These are phyloP conservation scores for Begonia loranthoides DNA, from an alignment of 306 rosid species.

Conservation along the genomic window DNA sequence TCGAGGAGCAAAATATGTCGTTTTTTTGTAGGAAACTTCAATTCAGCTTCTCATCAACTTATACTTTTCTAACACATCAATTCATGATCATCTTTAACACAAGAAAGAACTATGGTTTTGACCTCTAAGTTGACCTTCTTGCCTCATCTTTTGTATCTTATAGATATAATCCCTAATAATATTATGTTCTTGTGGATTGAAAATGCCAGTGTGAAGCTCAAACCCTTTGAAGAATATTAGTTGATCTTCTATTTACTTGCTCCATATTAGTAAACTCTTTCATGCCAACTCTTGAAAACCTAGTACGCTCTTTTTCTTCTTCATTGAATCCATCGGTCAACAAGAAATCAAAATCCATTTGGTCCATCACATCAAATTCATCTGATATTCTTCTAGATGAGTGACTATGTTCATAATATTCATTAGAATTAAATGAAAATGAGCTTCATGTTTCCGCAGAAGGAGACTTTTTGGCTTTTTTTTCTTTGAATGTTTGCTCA, in stretches of 20 bases:
- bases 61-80: not conserved
- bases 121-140: constrained; percentile 1
- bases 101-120: not conserved
- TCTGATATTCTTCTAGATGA: no score
- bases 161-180: constrained; percentile 4
- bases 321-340: not conserved
- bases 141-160: constrained; percentile 1
- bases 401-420: no score
- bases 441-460: no score
- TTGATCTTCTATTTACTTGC: not conserved
- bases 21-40: constrained; percentile 13
- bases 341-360: no score
- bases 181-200: not conserved
- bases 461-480: no score
- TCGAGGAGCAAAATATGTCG: constrained; percentile 48
- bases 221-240: not conserved
- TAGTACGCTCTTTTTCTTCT: constrained; percentile 1
- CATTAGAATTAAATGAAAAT: no score
- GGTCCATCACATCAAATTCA: no score
- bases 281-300: not conserved
- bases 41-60: not conserved
- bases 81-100: not conserved
- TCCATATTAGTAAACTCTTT: constrained; percentile 3
- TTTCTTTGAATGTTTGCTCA: no score
- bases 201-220: constrained; percentile 3